Evolutionary conservation across 495 filamentous ascomycete species (phyloP).

Genomic region (Podospora appendiculata): DNA sequence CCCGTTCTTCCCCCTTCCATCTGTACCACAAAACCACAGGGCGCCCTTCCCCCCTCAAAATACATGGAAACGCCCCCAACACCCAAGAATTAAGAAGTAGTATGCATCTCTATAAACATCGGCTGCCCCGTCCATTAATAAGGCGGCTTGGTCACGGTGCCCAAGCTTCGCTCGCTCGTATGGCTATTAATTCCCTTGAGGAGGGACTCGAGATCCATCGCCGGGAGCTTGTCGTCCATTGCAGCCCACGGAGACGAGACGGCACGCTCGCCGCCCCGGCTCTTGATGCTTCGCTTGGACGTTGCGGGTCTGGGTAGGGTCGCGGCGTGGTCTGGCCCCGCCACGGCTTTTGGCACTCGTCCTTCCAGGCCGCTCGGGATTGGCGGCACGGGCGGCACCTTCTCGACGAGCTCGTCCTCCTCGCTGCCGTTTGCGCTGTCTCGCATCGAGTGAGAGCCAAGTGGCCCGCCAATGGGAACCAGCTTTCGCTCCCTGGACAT

Average conservation of each 20-base stretch:
- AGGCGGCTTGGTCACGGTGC: constrained; percentile 34
- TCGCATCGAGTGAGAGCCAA: constrained; percentile 37
- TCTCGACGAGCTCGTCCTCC: constrained; percentile 12
- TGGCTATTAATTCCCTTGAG: constrained; percentile 41
- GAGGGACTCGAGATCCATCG: constrained; percentile 37
- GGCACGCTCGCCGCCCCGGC: constrained; percentile 28
- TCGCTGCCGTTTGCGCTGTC: constrained; percentile 13
- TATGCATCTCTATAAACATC: no score
- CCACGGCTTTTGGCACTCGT: constrained; percentile 10
- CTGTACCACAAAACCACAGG: no score
- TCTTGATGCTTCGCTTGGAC: constrained; percentile 30
- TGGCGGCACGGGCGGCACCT: constrained; percentile 37
- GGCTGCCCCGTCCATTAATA: constrained; percentile 21
- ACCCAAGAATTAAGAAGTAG: no score
- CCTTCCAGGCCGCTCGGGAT: constrained; percentile 23
- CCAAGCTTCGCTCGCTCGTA: constrained; percentile 29
- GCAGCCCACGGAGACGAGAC: constrained; percentile 22
- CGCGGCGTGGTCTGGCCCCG: constrained; percentile 7
- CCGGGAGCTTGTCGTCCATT: constrained; percentile 19
- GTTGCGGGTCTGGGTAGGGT: constrained; percentile 20
- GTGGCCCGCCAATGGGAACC: constrained; percentile 27
- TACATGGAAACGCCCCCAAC: no score
- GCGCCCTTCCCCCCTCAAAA: no score
- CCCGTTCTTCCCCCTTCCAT: no score
- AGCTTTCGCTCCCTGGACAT: constrained; percentile 9